Evolutionary conservation across 106 monocot genomes (phyloP), one percentile per base, ranked within the genome.

Genomic region (Allium cepa): DNA sequence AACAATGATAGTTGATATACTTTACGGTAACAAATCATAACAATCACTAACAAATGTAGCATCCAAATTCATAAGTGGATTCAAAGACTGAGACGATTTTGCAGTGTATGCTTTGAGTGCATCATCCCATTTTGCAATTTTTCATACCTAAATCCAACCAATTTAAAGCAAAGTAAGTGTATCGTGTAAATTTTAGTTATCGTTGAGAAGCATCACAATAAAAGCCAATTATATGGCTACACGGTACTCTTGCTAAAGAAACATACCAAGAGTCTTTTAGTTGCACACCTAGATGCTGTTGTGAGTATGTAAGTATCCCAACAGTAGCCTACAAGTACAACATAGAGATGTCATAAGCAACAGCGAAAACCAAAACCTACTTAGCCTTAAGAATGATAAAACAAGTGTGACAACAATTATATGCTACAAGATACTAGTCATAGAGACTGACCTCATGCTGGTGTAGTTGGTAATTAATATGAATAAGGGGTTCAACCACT

Each of bases 91-190:
- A 74, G 77, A 83, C 53, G 97, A 78, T 75, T 90, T 92, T 55
- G 69, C 58, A n/a, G 89, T 99, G 70, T 99, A 99, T 66, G 97
- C 97, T 71, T 81, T 87, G 17, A 92, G 87, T 57, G 97, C 97
- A 81, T 99, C 97, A 77, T 99, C 97, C 97, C 97, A 99, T 12
- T n/a, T 62, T 99, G 97, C 71, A 99, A 76, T 73, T 99, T 99
- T 67, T 99, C 97, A 76, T 99, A 99, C 97, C 97, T 99, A 56
- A 76, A 77, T 17, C 3, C 36, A 36, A 63, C 36, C 46, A 46
- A 1, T 46, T 46, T 63, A 28, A 36, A 62, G 1, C 22, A 36
- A 36, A 36, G 36, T 36, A 36, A 2, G 36, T 36, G 36, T 0
- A 36, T 36, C 36, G 3, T 36, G 36, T 36, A 5, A 36, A 36